Percentiles rank a stretch among this genome's conserved stretches.
phyloP scores from a whole-genome alignment of 2,329 filamentous ascomycete genomes.

The Fusarium keratoplasticum region DNA sequence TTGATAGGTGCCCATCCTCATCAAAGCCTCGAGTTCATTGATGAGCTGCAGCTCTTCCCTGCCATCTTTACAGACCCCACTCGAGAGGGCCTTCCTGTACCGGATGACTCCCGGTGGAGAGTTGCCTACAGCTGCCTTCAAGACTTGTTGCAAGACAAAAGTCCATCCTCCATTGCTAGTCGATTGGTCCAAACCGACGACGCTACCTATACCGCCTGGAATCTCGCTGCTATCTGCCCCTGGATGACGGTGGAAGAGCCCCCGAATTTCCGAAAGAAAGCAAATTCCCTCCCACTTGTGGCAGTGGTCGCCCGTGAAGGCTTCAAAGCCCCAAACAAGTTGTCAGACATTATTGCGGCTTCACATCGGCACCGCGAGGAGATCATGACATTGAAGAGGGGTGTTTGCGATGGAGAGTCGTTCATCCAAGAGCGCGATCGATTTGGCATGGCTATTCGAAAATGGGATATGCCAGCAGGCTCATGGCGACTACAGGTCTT shows the following conservation, averaged over 20 bases:
- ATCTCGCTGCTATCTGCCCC: conserved; percentile 78
- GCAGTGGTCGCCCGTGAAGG: conserved; percentile 76
- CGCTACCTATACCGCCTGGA: conserved; percentile 80
- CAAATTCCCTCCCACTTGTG: conserved; percentile 61
- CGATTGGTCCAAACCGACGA: conserved; percentile 72
- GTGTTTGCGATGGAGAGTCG: conserved; percentile 59
- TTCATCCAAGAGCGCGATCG: conserved; percentile 67
- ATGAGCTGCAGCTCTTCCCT: conserved; percentile 75
- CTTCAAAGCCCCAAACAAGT: conserved; percentile 82
- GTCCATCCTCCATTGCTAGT: conserved; percentile 61
- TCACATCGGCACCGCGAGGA: conserved; percentile 71
- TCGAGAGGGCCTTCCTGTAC: conserved; percentile 61
- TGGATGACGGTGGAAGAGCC: conserved; percentile 69
- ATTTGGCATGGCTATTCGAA: conserved; percentile 79
- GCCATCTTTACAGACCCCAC: conserved; percentile 80
- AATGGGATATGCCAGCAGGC: conserved; percentile 71
- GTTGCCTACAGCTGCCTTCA: conserved; percentile 73
- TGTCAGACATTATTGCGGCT: conserved; percentile 74
- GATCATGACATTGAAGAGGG: conserved; percentile 72
- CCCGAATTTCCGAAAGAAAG: conserved; percentile 59
- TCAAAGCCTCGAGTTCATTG: conserved; percentile 72
- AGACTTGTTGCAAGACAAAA: conserved; percentile 57
- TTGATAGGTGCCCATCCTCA: conserved; percentile 67
- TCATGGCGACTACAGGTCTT: conserved; percentile 80
- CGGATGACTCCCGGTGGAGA: conserved; percentile 71